phyloP scores from a whole-genome alignment of 1,284 basidiomycete genomes.

The Ustilago curta region DNA sequence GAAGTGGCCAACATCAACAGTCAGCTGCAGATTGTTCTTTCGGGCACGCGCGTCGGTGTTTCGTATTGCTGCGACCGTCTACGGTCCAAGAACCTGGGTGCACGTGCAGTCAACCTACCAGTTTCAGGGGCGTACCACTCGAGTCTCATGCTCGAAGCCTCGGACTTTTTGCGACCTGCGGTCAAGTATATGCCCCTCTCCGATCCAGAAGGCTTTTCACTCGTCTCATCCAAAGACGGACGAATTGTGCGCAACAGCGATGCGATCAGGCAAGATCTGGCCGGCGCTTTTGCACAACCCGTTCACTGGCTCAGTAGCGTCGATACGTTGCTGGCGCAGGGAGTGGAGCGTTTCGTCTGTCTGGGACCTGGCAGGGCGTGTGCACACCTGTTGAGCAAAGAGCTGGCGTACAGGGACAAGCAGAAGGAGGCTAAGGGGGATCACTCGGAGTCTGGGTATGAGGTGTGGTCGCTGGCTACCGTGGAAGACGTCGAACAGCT shows the following conservation, averaged over 20 bases:
- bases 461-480: slow-evolving; percentile 62
- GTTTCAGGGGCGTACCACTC: slow-evolving; percentile 67
- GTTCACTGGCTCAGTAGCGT: slow-evolving; percentile 63
- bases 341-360: slow-evolving; percentile 65
- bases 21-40: slow-evolving; percentile 64
- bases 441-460: slow-evolving; percentile 34
- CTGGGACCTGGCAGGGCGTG: slow-evolving; percentile 65
- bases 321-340: slow-evolving; percentile 56
- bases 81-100: slow-evolving; percentile 58
- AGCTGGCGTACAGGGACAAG: slow-evolving; percentile 59
- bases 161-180: slow-evolving; percentile 46
- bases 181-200: slow-evolving; percentile 61
- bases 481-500: slow-evolving; percentile 61
- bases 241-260: slow-evolving; percentile 22
- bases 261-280: slow-evolving; percentile 55
- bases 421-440: slow-evolving; percentile 29
- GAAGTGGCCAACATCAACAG: slow-evolving; percentile 67
- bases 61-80: slow-evolving; percentile 65
- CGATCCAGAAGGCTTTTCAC: slow-evolving; percentile 37
- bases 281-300: slow-evolving; percentile 52
- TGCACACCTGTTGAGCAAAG: slow-evolving; percentile 66
- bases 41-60: slow-evolving; percentile 64
- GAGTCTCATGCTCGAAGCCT: slow-evolving; percentile 57
- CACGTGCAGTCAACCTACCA: slow-evolving; percentile 66
- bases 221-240: slow-evolving; percentile 61